phyloP scores from a whole-genome alignment of 441 rosid species.

The Gossypium armourianum region DNA sequence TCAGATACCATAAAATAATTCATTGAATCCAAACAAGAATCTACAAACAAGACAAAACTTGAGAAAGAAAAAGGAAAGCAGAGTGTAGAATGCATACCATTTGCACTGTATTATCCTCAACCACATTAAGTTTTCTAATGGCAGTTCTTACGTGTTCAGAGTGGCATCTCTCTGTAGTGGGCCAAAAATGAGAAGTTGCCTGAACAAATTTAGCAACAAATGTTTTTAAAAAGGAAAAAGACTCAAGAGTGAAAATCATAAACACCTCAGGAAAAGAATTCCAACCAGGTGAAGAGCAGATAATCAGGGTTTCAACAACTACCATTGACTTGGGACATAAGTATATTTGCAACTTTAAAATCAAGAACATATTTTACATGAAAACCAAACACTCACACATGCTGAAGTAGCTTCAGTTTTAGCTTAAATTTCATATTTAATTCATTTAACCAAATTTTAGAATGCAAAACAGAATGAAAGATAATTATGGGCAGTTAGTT shows the following conservation, averaged over 20 bases:
- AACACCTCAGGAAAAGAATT: neutral
- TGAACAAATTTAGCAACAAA: slow-evolving; percentile 19
- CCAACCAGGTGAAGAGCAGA: neutral
- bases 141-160: slow-evolving; percentile 34
- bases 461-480: neutral
- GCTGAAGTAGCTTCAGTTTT: neutral
- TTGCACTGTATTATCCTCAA: slow-evolving; percentile 30
- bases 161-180: slow-evolving; percentile 33
- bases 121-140: slow-evolving; percentile 35
- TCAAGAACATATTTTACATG: neutral
- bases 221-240: neutral
- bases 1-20: neutral
- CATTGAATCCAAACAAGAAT: slow-evolving; percentile 1
- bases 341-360: slow-evolving; percentile 3
- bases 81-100: slow-evolving; percentile 34
- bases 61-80: slow-evolving; percentile 1
- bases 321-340: neutral
- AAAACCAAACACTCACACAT: neutral
- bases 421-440: neutral
- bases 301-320: neutral
- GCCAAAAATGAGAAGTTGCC: slow-evolving; percentile 41
- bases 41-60: neutral
- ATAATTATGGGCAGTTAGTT: neutral
- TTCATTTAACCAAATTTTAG: neutral
- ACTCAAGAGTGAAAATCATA: neutral